Base-by-base conservation (phyloP, 352 stramenopile genomes). In the Phytopythium vexans region DNA sequence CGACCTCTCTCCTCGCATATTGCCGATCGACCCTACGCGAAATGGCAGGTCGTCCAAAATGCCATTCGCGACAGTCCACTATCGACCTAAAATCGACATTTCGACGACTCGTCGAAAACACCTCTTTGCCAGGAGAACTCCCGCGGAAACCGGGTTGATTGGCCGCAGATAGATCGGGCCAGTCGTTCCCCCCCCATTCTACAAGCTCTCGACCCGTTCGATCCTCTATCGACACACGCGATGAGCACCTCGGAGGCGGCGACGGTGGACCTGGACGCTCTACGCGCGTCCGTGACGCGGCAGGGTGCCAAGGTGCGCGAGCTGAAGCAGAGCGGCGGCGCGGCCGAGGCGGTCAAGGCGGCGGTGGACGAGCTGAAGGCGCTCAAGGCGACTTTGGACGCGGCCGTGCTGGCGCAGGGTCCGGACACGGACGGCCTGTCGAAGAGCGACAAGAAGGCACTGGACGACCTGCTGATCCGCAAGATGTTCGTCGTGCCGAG, bases 401-500 rank as follows among this genome's bases (percentile, higher is more conserved):
- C 88, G 38, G 75, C 92, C 50, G 80, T 90, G 51, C 79, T 89
- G 54, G 74, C 87, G 54, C 78, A 88, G 31, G 81, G 76, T 11
- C 78, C 83, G 4, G 66, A 78, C 37, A 49, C 63, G 27, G 82
- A 96, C 47, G 68, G 68, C 1, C 69, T 92, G n/a, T 77, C 68
- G 27, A 88, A 87, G 66, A 70, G 36, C 51, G 81, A 92, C 62
- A 94, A 95, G 68, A 93, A 94, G 64, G 86, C 92, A 34, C 88
- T 99, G 66, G 97, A 99, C 72, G 96, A 99, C 58, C 70, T 99
- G 58, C 78, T 99, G 15, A 80, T 99, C 64, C 91, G 97, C 51
- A 98, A 98, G 70, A 99, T 99, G 97, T 99, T 99, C 76, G 95
- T 99, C 35, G 90, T 99, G 57, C 97, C 97, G 35, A 97, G 89